Percentiles rank a stretch among this genome's conserved stretches.
phyloP scores from a whole-genome alignment of 805 yeast species.

The Teunomyces tritomae region DNA sequence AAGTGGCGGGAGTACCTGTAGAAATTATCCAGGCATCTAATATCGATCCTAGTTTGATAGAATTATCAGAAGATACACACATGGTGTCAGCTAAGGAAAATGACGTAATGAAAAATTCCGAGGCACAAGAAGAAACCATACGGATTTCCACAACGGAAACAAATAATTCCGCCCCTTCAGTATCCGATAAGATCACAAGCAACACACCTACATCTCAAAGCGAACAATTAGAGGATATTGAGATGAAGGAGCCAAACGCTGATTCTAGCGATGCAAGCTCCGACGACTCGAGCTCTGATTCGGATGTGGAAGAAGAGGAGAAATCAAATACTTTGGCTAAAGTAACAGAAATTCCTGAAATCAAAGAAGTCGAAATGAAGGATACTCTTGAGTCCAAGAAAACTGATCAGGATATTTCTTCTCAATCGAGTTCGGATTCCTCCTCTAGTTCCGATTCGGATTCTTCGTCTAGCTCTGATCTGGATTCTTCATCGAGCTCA shows the following conservation, averaged over 20 bases:
- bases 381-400: not conserved
- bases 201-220: no score
- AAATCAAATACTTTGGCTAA: not conserved
- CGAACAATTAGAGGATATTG: not conserved
- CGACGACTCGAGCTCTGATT: not conserved
- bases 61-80: no score
- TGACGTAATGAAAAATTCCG: no score
- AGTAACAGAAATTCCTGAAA: not conserved
- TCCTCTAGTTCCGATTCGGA: not conserved
- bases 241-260: not conserved
- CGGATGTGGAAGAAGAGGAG: not conserved
- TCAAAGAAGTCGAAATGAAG: not conserved
- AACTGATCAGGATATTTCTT: no score
- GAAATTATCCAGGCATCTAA: no score
- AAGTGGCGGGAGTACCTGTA: no score
- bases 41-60: no score
- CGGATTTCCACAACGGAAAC: no score
- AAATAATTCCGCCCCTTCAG: no score
- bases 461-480: not conserved
- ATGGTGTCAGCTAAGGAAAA: not conserved
- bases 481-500: not conserved
- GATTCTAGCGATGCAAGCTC: not conserved
- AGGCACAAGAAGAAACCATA: no score
- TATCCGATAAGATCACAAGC: no score
- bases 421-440: not conserved